Evolutionary conservation across 257 asterid species (phyloP).

Genomic region (Solanum commersonii): DNA sequence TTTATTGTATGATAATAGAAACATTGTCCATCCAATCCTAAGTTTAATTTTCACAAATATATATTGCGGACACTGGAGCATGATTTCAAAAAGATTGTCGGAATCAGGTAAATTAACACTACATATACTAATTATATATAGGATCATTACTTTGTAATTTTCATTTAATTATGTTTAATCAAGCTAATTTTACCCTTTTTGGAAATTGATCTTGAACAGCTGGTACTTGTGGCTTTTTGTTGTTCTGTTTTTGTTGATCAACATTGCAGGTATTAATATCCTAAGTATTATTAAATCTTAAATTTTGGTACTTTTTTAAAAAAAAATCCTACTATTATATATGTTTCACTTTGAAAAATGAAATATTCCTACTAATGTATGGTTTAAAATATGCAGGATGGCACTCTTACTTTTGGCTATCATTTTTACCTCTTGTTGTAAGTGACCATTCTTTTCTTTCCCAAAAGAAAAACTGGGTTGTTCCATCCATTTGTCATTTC

Average conservation of each 20-base stretch:
- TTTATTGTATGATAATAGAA: constrained; percentile 20
- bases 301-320: no score
- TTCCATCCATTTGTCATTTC: neutral
- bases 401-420: constrained; percentile 85
- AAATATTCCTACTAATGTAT: no score
- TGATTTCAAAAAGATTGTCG: constrained; percentile 75
- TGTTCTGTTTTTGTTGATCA: constrained; percentile 62
- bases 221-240: constrained; percentile 92
- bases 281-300: neutral
- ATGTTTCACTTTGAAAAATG: neutral
- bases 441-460: constrained; percentile 6
- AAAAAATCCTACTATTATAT: no score
- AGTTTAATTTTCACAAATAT: constrained; percentile 61
- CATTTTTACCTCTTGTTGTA: constrained; percentile 73
- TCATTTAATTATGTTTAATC: neutral
- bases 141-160: neutral
- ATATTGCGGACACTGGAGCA: constrained; percentile 66
- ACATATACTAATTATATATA: neutral
- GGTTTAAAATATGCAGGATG: constrained; percentile 51
- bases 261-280: constrained; percentile 56
- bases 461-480: neutral
- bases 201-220: constrained; percentile 33
- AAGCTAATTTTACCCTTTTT: neutral
- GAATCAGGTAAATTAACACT: constrained; percentile 50
- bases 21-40: constrained; percentile 43